Evolutionary conservation across 352 stramenopile genomes (phyloP), one percentile per base, ranked within the genome.

Genomic region (Phytophthora tubulina): DNA sequence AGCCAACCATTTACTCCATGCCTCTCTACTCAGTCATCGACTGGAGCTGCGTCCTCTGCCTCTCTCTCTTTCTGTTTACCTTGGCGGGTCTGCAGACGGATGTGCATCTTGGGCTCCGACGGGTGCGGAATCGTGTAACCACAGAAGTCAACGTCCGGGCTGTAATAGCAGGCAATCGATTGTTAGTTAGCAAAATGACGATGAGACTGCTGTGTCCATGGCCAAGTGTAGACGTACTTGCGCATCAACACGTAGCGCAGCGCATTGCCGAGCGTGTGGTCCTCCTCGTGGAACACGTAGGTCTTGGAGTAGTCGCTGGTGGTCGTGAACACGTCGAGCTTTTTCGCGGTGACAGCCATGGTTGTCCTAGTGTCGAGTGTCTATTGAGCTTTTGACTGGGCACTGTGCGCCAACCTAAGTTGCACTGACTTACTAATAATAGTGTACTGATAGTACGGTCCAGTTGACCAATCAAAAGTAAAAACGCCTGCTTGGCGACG

Each of bases 121-220:
- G 96, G 96, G 83, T 99, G 96, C 39, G 96, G 96, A 42, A 99
- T 97, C 38, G 93, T 98, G 81, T 99, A 99, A 62, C 96, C 96
- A 17, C 92, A 96, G 72, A 99, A 99, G 48, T 97, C 88, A 10
- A 98, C 93, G 38, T 97, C 85, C 3, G 89, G 86, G 67, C 95
- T 97, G 53, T 42, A 73, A 66, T 63, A 13, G n/a, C 13, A 73
- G 14, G 17, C 51, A 53, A 76, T 4, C 2, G 21, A 27, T 27
- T 27, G 21, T 27, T 27, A 27, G 21, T 31, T 41, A 60, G 31
- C 14, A 64, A 39, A 31, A 55, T 17, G 9, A 5, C 39, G 54
- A 58, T 3, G 17, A 27, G 21, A 46, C 1, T 1, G 6, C 33
- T 32, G 15, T 27, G 27, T 31, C n/a, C 10, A 14, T 17, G 30